Conservation (phyloP, 164 flowering plant genomes). For the Hamamelis virginiana region DNA sequence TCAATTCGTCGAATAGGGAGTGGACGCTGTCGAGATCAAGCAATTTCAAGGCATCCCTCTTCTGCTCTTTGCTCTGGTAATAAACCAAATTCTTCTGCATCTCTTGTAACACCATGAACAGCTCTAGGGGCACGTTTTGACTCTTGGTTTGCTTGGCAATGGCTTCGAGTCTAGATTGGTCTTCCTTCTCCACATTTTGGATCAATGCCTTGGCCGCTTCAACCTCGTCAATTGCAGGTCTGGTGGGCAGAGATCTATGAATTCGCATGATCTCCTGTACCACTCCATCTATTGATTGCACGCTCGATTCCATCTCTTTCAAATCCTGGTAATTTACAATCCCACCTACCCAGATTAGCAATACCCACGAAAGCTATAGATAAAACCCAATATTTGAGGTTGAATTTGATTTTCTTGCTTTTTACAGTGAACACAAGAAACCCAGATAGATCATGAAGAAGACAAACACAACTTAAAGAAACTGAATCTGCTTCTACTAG, state of each 20-base stretch:
- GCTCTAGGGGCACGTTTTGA: slow-evolving; percentile 38
- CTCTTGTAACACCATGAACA: slow-evolving; percentile 37
- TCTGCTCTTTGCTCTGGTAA: slow-evolving; percentile 37
- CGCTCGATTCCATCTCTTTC: background rate
- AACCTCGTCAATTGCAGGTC: slow-evolving; percentile 65
- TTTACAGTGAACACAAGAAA: too few species aligned
- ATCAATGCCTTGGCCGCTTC: slow-evolving; percentile 61
- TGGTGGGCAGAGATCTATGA: slow-evolving; percentile 62
- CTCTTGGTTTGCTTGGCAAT: slow-evolving; percentile 29
- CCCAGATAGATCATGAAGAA: background rate
- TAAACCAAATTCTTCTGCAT: slow-evolving; percentile 33
- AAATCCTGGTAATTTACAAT: background rate
- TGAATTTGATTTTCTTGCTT: too few species aligned
- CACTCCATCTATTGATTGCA: slow-evolving; percentile 32
- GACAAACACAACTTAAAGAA: background rate
- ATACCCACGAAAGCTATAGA: too few species aligned
- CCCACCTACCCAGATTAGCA: too few species aligned
- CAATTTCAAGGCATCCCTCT: slow-evolving; percentile 40
- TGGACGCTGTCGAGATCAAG: slow-evolving; percentile 45
- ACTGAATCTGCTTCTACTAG: background rate
- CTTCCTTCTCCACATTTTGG: slow-evolving; percentile 63
- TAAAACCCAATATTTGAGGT: too few species aligned
- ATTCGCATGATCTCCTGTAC: slow-evolving; percentile 67
- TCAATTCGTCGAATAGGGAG: slow-evolving; percentile 36
- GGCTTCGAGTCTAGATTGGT: slow-evolving; percentile 47